These are phyloP conservation scores for Calamus simplicifolius DNA, from an alignment of 176 grass and related monocot genomes.

Conservation along the genomic window DNA sequence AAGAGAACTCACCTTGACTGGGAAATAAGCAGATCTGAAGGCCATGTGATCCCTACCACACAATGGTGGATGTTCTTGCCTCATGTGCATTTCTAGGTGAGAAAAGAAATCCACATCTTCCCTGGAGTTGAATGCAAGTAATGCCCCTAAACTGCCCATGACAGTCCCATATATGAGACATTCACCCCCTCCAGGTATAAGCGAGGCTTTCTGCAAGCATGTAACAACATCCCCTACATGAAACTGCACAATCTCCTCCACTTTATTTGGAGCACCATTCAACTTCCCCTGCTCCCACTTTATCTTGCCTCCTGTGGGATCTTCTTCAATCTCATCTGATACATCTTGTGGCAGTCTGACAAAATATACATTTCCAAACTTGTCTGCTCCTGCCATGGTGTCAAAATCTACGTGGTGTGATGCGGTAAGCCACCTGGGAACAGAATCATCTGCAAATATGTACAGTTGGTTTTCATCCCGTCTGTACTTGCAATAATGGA, in stretches of 20 bases:
- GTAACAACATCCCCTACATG: slow-evolving; percentile 96
- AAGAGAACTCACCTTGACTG: slow-evolving; percentile 70
- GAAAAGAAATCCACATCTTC: slow-evolving; percentile 99
- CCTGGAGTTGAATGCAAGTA: slow-evolving; percentile 90
- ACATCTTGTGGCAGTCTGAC: slow-evolving; percentile 87
- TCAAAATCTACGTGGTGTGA: slow-evolving; percentile 99
- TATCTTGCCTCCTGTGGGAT: slow-evolving; percentile 95
- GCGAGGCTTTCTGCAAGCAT: slow-evolving; percentile 87
- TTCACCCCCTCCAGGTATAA: slow-evolving; percentile 94
- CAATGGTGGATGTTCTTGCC: slow-evolving; percentile 93
- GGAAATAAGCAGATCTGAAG: slow-evolving; percentile 93
- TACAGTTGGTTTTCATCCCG: slow-evolving; percentile 96
- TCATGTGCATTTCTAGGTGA: slow-evolving; percentile 99
- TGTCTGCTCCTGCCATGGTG: slow-evolving; percentile 94
- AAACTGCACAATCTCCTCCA: slow-evolving; percentile 98
- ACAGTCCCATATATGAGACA: slow-evolving; percentile 91
- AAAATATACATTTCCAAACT: slow-evolving; percentile 97
- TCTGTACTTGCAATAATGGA: slow-evolving; percentile 99
- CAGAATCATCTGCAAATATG: slow-evolving; percentile 88
- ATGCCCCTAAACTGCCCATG: slow-evolving; percentile 88
- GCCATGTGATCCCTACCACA: slow-evolving; percentile 98
- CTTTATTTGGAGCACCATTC: slow-evolving; percentile 94
- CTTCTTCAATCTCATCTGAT: slow-evolving; percentile 98
- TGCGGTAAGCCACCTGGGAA: slow-evolving; percentile 91
- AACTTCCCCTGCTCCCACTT: slow-evolving; percentile 97